Conservation (phyloP, 805 yeast species). For the Candida patagonica region DNA sequence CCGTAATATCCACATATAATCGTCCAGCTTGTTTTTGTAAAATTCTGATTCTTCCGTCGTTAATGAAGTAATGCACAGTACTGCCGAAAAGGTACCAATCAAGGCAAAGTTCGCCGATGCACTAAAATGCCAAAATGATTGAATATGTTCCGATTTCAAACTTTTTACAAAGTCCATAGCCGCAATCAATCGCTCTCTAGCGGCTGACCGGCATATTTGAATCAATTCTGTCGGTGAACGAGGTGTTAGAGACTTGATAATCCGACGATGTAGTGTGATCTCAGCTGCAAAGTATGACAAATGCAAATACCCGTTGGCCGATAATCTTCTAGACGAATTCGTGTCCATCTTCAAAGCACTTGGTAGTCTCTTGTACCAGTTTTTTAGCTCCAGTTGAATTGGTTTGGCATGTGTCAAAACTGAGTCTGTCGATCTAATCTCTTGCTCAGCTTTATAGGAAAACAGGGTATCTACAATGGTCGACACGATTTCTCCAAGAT, state of each 20-base stretch:
- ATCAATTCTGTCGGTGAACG: constrained; percentile 45
- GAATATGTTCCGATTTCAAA: constrained; percentile 72
- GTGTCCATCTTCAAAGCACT: constrained; percentile 10
- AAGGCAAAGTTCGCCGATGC: constrained; percentile 69
- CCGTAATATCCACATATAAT: constrained; percentile 68
- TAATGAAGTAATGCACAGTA: constrained; percentile 58
- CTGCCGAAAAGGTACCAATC: constrained; percentile 81
- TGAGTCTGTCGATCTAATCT: constrained; percentile 49
- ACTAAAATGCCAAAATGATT: constrained; percentile 84
- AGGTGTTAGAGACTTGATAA: constrained; percentile 27
- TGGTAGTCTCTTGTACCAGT: constrained; percentile 30
- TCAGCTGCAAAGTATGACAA: constrained; percentile 86
- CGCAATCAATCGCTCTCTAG: constrained; percentile 69
- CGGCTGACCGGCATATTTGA: constrained; percentile 74
- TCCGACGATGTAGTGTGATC: constrained; percentile 63
- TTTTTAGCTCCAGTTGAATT: constrained; percentile 27
- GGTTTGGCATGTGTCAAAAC: constrained; percentile 66
- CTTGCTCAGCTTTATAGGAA: constrained; percentile 55
- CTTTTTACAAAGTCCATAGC: constrained; percentile 72
- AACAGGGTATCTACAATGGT: constrained; percentile 55
- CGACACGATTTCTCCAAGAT: constrained; percentile 26
- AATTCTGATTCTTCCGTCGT: constrained; percentile 48
- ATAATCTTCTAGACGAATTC: constrained; percentile 18
- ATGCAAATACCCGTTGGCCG: constrained; percentile 67
- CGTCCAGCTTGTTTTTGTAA: constrained; percentile 60